Conservation (phyloP, 805 yeast genomes). For the Wickerhamiella musiphila region DNA sequence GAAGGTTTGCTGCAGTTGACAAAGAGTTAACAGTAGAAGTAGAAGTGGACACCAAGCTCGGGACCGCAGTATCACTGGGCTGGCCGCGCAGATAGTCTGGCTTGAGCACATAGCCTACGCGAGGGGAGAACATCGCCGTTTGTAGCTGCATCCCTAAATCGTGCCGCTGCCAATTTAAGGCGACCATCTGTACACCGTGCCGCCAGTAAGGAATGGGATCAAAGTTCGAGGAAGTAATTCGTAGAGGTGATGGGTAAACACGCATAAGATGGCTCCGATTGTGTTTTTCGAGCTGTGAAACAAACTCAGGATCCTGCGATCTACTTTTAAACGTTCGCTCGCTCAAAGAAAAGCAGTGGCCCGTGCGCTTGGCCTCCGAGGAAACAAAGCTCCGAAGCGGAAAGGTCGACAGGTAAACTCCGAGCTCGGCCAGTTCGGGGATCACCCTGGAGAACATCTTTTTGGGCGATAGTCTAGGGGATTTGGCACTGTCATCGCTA, state of each 20-base stretch:
- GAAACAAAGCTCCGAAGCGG: slow-evolving; percentile 69
- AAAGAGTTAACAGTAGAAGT: too few species aligned
- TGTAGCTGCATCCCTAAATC: slow-evolving; percentile 82
- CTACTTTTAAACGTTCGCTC: slow-evolving; percentile 52
- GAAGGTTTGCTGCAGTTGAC: too few species aligned
- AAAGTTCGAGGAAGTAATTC: slow-evolving; percentile 68
- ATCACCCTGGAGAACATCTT: slow-evolving; percentile 9
- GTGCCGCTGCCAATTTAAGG: slow-evolving; percentile 90
- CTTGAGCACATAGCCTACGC: slow-evolving; percentile 59
- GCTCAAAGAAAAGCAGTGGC: slow-evolving; percentile 76
- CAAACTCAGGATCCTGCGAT: slow-evolving; percentile 41
- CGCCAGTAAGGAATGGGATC: slow-evolving; percentile 69
- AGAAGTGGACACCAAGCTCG: too few species aligned
- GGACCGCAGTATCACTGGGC: too few species aligned
- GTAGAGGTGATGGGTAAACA: slow-evolving; percentile 66
- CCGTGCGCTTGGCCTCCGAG: slow-evolving; percentile 64
- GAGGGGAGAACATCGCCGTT: slow-evolving; percentile 47
- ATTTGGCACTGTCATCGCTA: neutral
- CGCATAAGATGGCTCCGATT: slow-evolving; percentile 62
- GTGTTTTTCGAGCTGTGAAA: slow-evolving; percentile 47
- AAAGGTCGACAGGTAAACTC: slow-evolving; percentile 55
- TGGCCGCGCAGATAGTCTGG: slow-evolving; percentile 33
- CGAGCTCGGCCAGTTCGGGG: slow-evolving; percentile 36
- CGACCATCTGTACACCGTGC: slow-evolving; percentile 83
- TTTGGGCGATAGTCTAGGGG: neutral